Evolutionary conservation across 768 basidiomycete genomes (phyloP).

Genomic region (Pholiota molesta): DNA sequence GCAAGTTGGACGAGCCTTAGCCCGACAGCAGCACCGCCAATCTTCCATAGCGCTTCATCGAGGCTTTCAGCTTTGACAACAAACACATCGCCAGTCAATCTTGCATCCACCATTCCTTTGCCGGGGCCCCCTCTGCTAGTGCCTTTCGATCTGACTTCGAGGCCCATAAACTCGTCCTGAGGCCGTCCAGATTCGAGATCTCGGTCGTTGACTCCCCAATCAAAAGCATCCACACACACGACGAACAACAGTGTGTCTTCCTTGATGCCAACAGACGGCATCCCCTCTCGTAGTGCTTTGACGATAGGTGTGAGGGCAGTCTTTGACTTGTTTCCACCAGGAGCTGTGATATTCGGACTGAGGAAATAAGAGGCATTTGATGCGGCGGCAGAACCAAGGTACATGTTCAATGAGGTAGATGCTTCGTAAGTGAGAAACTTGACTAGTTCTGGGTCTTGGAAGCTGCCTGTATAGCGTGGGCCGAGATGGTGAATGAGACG

Average conservation of each 20-base stretch:
- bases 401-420: conserved; percentile 82
- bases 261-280: conserved; percentile 32
- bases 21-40: conserved; percentile 79
- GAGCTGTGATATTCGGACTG: background rate
- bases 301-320: conserved; percentile 36
- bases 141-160: background rate
- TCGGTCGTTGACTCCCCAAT: conserved; percentile 24
- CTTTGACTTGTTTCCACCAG: conserved; percentile 6
- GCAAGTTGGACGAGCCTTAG: conserved; percentile 79
- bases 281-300: conserved; percentile 53
- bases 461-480: conserved; percentile 74
- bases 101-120: background rate
- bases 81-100: conserved; percentile 54
- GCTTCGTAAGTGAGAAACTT: conserved; percentile 87
- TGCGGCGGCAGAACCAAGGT: conserved; percentile 53
- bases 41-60: conserved; percentile 78
- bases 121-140: background rate
- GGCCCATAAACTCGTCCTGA: conserved; percentile 1
- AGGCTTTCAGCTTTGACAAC: conserved; percentile 63
- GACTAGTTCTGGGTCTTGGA: conserved; percentile 70
- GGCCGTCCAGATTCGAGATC: conserved; percentile 3
- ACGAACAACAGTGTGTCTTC: conserved; percentile 27
- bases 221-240: conserved; percentile 23
- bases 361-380: conserved; percentile 10
- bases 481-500: conserved; percentile 82